Evolutionary conservation across 768 basidiomycete species (phyloP), one percentile per base, ranked within the genome.

Genomic region (Collybiopsis confluens): DNA sequence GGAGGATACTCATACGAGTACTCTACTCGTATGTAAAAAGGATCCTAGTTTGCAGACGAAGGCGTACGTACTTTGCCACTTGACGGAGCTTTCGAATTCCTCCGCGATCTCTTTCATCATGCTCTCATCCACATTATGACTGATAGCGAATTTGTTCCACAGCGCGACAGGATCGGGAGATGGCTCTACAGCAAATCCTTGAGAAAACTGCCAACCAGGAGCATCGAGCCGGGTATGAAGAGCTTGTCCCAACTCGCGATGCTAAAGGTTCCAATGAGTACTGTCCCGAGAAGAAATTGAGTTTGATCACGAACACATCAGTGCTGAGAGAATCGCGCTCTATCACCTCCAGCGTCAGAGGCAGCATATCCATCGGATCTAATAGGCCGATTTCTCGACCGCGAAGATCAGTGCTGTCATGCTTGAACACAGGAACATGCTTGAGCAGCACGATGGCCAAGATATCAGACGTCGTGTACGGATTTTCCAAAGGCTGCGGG

Each of bases 361-460:
- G 74, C 53, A 73, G 48, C 77, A 82, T 80, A 61, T 83, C 81
- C 42, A 78, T 62, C 27, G 80, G 81, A 64, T 83, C 80, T 21
- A 83, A 66, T 9, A 82, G 66, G 4, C 73, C 74, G 21, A 82
- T 78, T 56, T 72, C 71, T 26, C 58, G 65, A n/a, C 65, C 68
- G 44, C 64, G 61, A 11, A 57, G 45, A 35, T 70, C 65, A 9
- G 59, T 48, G 13, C 57, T 59, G 51, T 70, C 68, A 48, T 70
- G 66, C 55, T 71, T 73, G 60, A 80, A 72, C 13, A 83, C 64
- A 16, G 81, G 81, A 24, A 70, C 57, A 56, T 78, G 66, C 20
- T 64, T 69, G 45, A 83, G 66, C 27, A 77, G 73, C 36, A 80
- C 63, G 40, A 82, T 60, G n/a, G 75, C 76, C 16, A 81, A 67